Base-by-base conservation (phyloP, 1,284 basidiomycete species). In the Cryptococcus deneoformans region DNA sequence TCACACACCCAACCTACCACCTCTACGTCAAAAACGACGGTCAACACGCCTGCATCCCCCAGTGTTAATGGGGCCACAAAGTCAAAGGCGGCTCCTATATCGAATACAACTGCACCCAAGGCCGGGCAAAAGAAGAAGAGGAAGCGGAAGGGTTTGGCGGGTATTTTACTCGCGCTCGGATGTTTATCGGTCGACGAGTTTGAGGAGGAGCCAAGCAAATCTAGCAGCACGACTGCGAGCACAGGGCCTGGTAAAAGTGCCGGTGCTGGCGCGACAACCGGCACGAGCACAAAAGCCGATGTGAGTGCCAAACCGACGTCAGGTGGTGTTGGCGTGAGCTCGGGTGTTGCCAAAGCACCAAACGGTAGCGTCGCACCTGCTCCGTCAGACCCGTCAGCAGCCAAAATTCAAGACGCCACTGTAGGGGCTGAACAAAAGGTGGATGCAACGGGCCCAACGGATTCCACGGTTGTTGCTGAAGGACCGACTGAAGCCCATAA, bases 161-260 rank as follows among this genome's bases (percentile, higher is more conserved):
- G 63, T 8, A 59, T 76, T 12, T 65, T 76, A 42, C 59, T 70
- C 35, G 64, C 70, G 16, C 58, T 76, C 1, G 74, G 72, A 52
- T 76, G 74, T 59, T 57, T 76, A 36, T 72, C 70, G 2, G 67
- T 70, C 10, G 62, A 66, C 48, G 74, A 73, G 45, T 72, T 73
- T 59, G 74, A 76, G 55, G 73, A 75, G 51, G 65, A 62, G n/a
- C 56, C 20, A 20, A 20, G 20, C 20, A 58, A 45, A 42, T 58
- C 40, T 42, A 10, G 52, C 44, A 16, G 52, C 20, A 20, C 60
- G 14, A 29, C 58, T 38, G 53, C 58, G 3, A 36, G 57, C 29
- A 36, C 43, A 20, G 46, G 39, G n/a, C 50, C 50, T 20, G 47
- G 51, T 6, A 56, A 63, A 63, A 63, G 59, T 8, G 42, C 57